Percentiles rank a stretch among this genome's conserved stretches.
These are phyloP conservation scores for Colletotrichum australisinense DNA, from an alignment of 2,329 filamentous ascomycete species.

Conservation along the genomic window DNA sequence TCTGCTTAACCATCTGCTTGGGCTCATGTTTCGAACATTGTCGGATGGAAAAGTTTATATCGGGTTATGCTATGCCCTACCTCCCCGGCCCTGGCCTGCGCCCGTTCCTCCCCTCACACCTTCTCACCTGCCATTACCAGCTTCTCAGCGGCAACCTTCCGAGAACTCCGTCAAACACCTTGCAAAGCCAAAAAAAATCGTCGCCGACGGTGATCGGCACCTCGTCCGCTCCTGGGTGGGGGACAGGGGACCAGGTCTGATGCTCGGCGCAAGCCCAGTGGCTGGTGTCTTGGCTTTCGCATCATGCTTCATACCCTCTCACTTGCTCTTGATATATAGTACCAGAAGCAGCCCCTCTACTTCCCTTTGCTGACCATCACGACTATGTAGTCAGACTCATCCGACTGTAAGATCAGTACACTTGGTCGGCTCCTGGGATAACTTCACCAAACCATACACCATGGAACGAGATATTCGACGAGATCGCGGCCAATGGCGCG, in stretches of 20 bases:
- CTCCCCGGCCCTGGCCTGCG: constrained; percentile 24
- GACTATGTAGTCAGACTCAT: constrained; percentile 64
- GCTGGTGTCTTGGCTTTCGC: constrained; percentile 32
- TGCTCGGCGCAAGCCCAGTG: constrained; percentile 31
- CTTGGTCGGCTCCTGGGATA: constrained; percentile 94
- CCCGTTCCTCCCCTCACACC: constrained; percentile 26
- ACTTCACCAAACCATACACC: constrained; percentile 81
- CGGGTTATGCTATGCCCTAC: constrained; percentile 25
- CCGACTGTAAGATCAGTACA: constrained; percentile 76
- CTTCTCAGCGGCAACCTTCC: constrained; percentile 30
- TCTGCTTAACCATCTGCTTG: constrained; percentile 27
- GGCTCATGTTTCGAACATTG: constrained; percentile 34
- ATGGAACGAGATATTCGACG: constrained; percentile 85
- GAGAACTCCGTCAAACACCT: constrained; percentile 33
- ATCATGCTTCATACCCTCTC: constrained; percentile 12
- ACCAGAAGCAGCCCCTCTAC: background rate
- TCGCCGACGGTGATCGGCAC: constrained; percentile 22
- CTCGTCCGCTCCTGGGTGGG: constrained; percentile 12
- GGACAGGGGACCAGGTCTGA: constrained; percentile 16
- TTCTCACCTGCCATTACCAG: constrained; percentile 7
- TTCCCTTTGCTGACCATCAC: constrained; percentile 40
- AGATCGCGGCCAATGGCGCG: constrained; percentile 83
- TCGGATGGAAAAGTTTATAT: constrained; percentile 35
- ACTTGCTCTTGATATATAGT: constrained; percentile 20
- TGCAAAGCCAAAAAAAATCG: constrained; percentile 26